phyloP scores from a whole-genome alignment of 164 flowering plant species.

The Magnolia kwangsiensis region DNA sequence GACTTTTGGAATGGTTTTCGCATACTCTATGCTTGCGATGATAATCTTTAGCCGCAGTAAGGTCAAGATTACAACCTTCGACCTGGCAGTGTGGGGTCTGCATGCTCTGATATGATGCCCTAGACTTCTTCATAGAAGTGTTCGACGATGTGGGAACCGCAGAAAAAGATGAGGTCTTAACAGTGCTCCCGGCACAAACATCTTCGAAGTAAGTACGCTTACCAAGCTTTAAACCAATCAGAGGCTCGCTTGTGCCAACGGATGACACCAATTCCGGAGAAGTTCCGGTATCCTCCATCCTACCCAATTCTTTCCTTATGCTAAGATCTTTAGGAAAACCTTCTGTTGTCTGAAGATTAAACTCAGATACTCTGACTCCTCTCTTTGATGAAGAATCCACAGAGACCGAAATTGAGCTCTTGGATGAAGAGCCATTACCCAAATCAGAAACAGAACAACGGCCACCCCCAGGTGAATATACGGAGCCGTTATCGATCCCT shows the following conservation, averaged over 20 bases:
- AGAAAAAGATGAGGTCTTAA: constrained; percentile 34
- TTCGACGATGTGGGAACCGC: constrained; percentile 28
- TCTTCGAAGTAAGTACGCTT: constrained; percentile 76
- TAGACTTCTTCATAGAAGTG: constrained; percentile 42
- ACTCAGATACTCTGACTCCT: constrained; percentile 33
- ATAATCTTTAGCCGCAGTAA: constrained; percentile 74
- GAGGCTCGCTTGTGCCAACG: constrained; percentile 52
- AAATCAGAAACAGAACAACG: constrained; percentile 49
- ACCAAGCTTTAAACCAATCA: constrained; percentile 76
- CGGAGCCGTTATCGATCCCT: constrained; percentile 45
- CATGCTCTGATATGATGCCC: constrained; percentile 33
- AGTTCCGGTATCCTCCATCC: constrained; percentile 26
- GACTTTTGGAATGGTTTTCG: constrained; percentile 65
- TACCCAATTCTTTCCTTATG: constrained; percentile 26
- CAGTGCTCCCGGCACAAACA: constrained; percentile 28
- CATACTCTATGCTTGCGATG: constrained; percentile 85
- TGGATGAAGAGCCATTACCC: constrained; percentile 47
- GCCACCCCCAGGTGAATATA: constrained; percentile 43
- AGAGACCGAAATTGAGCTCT: constrained; percentile 68
- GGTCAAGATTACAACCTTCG: constrained; percentile 77
- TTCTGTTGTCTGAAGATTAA: constrained; percentile 30
- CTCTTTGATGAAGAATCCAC: constrained; percentile 52
- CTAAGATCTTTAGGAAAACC: constrained; percentile 25
- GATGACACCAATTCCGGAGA: constrained; percentile 49
- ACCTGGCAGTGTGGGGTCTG: constrained; percentile 61